Percentiles rank a stretch among this genome's conserved stretches.
These are phyloP conservation scores for Pseudogymnoascus sp. DNA, from an alignment of 2,329 filamentous ascomycete genomes.

Conservation along the genomic window DNA sequence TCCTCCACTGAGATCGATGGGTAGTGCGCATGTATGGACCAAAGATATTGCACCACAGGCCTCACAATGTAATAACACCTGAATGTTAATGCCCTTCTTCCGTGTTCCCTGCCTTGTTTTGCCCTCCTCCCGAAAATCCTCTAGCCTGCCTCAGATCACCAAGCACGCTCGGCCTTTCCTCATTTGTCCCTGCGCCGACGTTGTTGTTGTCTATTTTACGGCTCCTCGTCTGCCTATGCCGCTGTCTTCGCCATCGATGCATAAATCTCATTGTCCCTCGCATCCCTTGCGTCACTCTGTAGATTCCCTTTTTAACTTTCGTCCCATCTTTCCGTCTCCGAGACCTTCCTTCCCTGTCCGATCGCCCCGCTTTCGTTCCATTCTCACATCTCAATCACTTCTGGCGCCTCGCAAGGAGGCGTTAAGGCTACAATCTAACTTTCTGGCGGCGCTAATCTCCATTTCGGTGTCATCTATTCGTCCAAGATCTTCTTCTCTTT, in stretches of 20 bases:
- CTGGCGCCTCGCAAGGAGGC: neutral
- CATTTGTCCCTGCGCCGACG: neutral
- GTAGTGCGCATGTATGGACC: neutral
- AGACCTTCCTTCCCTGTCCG: conserved; percentile 2
- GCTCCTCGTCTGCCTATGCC: conserved; percentile 6
- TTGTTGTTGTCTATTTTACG: conserved; percentile 3
- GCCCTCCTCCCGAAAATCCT: conserved; percentile 4
- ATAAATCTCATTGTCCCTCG: conserved; percentile 1
- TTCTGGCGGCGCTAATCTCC: neutral
- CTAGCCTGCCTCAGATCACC: conserved; percentile 5
- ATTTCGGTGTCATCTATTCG: neutral
- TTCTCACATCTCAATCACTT: conserved; percentile 10
- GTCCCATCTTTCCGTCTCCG: conserved; percentile 4
- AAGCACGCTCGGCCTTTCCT: conserved; percentile 6
- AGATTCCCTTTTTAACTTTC: conserved; percentile 10
- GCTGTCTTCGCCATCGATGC: conserved; percentile 6
- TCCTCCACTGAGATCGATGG: conserved; percentile 5
- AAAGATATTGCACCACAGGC: conserved; percentile 10
- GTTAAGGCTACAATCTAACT: conserved; percentile 2
- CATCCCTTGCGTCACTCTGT: conserved; percentile 6
- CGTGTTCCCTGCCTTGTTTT: neutral
- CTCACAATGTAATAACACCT: conserved; percentile 7
- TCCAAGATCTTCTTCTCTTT: neutral
- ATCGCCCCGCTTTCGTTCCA: conserved; percentile 11
- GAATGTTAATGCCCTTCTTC: conserved; percentile 8